These are phyloP conservation scores for Manihot esculenta DNA, from an alignment of 441 rosid genomes.

Conservation along the genomic window DNA sequence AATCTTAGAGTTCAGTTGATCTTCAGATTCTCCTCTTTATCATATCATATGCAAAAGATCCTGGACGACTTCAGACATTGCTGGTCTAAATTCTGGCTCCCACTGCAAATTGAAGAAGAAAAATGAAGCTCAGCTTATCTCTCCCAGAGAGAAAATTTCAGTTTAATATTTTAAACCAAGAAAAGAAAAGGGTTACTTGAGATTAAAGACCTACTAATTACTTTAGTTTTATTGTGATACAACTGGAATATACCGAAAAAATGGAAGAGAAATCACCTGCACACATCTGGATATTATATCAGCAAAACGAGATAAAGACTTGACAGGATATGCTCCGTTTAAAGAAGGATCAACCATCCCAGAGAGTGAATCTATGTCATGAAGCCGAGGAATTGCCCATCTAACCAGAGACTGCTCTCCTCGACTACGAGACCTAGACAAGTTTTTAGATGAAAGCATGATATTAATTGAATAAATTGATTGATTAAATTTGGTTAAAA, in stretches of 20 bases:
- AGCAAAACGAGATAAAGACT: conserved; percentile 85
- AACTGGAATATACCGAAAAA: neutral
- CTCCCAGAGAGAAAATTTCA: neutral
- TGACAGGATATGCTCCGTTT: conserved; percentile 64
- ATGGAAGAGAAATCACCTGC: conserved; percentile 46
- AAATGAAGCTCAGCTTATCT: conserved; percentile 1
- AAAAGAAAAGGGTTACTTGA: neutral
- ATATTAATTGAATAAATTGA: conserved; percentile 9
- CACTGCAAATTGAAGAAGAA: conserved; percentile 37
- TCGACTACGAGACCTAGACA: conserved; percentile 59
- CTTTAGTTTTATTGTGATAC: neutral
- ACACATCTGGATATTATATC: conserved; percentile 85
- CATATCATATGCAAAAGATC: conserved; percentile 79
- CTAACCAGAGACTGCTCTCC: conserved; percentile 76
- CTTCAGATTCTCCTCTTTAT: conserved; percentile 44
- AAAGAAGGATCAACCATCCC: conserved; percentile 82
- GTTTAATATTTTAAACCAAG: neutral
- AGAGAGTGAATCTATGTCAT: conserved; percentile 74
- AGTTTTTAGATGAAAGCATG: conserved; percentile 12
- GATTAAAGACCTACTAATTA: neutral
- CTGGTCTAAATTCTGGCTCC: conserved; percentile 90
- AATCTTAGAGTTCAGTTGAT: neutral
- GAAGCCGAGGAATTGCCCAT: conserved; percentile 90
- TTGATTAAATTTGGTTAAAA: conserved; percentile 3
- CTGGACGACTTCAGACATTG: conserved; percentile 78